phyloP scores from a whole-genome alignment of 2,329 filamentous ascomycete species.

The Exserohilum rostratum region DNA sequence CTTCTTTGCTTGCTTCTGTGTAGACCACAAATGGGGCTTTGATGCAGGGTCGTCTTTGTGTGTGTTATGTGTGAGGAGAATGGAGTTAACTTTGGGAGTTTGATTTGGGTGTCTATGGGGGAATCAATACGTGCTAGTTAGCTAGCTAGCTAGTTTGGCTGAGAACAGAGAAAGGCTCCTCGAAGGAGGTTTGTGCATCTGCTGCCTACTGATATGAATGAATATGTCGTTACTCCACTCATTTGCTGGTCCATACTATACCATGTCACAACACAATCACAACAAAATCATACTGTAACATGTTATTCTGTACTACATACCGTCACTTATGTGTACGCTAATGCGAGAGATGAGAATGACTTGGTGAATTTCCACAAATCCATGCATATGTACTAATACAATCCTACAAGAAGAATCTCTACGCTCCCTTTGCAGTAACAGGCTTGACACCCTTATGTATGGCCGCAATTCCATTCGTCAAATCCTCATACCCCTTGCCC shows the following conservation, averaged over 20 bases:
- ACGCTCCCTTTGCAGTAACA: background rate
- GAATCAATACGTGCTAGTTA: too few relatives aligned
- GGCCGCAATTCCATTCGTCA: conserved; percentile 90
- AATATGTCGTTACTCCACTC: conserved; percentile 8
- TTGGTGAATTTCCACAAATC: background rate
- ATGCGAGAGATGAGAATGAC: background rate
- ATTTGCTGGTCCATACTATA: background rate
- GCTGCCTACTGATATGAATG: conserved; percentile 4
- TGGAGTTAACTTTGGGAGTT: too few relatives aligned
- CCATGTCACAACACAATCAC: too few relatives aligned
- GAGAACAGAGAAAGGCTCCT: too few relatives aligned
- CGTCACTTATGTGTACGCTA: too few relatives aligned
- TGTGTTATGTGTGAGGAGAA: background rate
- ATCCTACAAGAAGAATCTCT: background rate
- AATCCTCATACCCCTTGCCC: conserved; percentile 75
- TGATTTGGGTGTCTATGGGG: too few relatives aligned
- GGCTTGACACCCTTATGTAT: conserved; percentile 98
- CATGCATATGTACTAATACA: conserved; percentile 1
- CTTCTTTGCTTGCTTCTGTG: background rate
- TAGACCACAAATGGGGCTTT: too few relatives aligned
- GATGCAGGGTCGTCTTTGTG: background rate
- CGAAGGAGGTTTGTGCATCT: too few relatives aligned
- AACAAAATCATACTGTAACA: too few relatives aligned
- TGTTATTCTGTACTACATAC: too few relatives aligned
- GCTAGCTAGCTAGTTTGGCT: too few relatives aligned